These are phyloP conservation scores for Gleditsia sinensis DNA, from an alignment of 306 rosid species.

Conservation along the genomic window DNA sequence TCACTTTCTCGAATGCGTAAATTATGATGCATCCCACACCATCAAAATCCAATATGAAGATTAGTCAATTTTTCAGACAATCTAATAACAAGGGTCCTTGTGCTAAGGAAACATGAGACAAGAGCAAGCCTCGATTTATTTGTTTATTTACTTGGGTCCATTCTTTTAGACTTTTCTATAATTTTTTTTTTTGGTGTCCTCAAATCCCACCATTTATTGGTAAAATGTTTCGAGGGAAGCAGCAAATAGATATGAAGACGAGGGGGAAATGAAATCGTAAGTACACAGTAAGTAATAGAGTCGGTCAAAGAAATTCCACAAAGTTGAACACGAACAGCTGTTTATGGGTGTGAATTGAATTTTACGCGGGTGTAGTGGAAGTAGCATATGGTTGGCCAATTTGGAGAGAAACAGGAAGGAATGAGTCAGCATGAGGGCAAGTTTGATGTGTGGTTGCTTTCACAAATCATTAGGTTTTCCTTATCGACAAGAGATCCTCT, in stretches of 20 bases:
- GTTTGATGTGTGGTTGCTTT: background rate
- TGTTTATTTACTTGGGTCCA: conserved; percentile 26
- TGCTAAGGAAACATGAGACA: conserved; percentile 63
- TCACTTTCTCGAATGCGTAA: background rate
- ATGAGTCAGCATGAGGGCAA: conserved; percentile 7
- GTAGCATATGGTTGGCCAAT: background rate
- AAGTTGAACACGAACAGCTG: background rate
- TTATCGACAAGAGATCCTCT: background rate
- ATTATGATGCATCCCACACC: conserved; percentile 31
- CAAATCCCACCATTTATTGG: conserved; percentile 36
- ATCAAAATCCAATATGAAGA: conserved; percentile 27
- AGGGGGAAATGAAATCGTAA: background rate
- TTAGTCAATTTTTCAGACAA: conserved; percentile 40
- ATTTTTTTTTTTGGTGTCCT: conserved; percentile 23
- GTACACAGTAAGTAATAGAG: background rate
- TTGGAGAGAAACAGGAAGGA: background rate
- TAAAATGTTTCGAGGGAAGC: conserved; percentile 37
- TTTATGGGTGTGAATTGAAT: background rate
- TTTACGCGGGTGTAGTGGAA: background rate
- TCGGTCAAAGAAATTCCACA: background rate
- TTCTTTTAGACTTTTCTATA: background rate
- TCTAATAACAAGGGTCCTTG: conserved; percentile 44
- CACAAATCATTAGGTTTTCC: conserved; percentile 9
- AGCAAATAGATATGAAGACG: conserved; percentile 28
- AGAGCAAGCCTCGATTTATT: conserved; percentile 20